A percentile compares a stretch with the other conserved stretches of the same genome.
These are phyloP conservation scores for Lachnellula cervina DNA, from an alignment of 2,329 filamentous ascomycete species.

Conservation along the genomic window DNA sequence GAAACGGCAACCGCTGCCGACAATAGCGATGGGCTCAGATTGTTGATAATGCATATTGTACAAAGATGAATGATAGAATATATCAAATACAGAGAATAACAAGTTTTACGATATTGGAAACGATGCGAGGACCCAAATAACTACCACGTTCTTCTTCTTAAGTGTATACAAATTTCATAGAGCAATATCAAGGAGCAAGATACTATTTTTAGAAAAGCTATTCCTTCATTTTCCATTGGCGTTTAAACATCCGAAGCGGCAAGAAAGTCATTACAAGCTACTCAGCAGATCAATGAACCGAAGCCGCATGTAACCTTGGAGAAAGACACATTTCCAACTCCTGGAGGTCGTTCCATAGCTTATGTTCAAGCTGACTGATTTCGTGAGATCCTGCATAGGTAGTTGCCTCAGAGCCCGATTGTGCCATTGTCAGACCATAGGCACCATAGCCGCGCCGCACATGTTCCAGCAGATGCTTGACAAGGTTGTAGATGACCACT, in stretches of 20 bases:
- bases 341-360: conserved; percentile 6
- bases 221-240: conserved; percentile 6
- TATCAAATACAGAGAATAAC: not conserved
- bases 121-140: not conserved
- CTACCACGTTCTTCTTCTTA: conserved; percentile 6
- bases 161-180: conserved; percentile 5
- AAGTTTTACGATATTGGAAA: not conserved
- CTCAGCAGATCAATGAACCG: conserved; percentile 1
- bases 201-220: conserved; percentile 6
- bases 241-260: conserved; percentile 6
- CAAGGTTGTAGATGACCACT: conserved; percentile 5
- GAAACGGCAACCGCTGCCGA: conserved; percentile 36
- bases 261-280: conserved; percentile 1
- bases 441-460: conserved; percentile 5
- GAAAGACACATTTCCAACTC: conserved; percentile 5
- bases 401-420: not conserved
- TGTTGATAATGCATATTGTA: conserved; percentile 6
- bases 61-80: conserved; percentile 5
- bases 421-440: conserved; percentile 2
- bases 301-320: conserved; percentile 4
- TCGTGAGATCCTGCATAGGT: not conserved
- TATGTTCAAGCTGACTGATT: conserved; percentile 8
- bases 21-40: conserved; percentile 25
- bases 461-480: conserved; percentile 5
- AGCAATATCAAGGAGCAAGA: conserved; percentile 6